Conservation (phyloP, 2,329 filamentous ascomycete genomes). For the Falciphora oryzae region DNA sequence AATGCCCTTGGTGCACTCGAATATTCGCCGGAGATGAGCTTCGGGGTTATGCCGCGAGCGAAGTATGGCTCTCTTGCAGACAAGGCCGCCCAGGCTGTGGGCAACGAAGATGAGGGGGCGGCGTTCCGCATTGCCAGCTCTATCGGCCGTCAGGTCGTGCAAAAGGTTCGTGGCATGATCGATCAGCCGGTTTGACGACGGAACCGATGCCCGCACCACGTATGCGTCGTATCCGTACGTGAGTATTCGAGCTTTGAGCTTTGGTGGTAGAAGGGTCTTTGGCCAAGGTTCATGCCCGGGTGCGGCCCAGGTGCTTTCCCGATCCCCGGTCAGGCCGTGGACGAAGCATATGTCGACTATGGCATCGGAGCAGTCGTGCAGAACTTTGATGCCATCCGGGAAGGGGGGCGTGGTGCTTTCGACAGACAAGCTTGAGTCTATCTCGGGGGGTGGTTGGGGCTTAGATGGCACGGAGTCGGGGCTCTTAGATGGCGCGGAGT, state of each 20-base stretch:
- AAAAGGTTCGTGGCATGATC: slow-evolving; percentile 27
- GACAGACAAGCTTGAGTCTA: no score
- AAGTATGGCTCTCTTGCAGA: slow-evolving; percentile 31
- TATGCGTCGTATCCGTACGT: slow-evolving; percentile 36
- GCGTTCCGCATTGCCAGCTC: slow-evolving; percentile 16
- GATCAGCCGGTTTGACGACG: slow-evolving; percentile 21
- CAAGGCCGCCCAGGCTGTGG: slow-evolving; percentile 34
- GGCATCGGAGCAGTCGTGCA: slow-evolving; percentile 15
- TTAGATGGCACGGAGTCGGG: no score
- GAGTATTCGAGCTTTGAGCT: slow-evolving; percentile 29
- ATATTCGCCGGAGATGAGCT: slow-evolving; percentile 23
- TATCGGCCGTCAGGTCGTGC: slow-evolving; percentile 21
- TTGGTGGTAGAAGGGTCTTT: slow-evolving; percentile 23
- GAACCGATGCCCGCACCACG: slow-evolving; percentile 16
- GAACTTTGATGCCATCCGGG: slow-evolving; percentile 14
- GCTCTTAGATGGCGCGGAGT: no score
- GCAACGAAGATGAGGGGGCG: slow-evolving; percentile 30
- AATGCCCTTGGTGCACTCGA: slow-evolving; percentile 22
- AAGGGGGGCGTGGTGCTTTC: not conserved
- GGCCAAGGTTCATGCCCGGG: slow-evolving; percentile 28
- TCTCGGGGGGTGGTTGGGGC: no score
- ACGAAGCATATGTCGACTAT: slow-evolving; percentile 29
- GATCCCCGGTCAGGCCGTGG: slow-evolving; percentile 34
- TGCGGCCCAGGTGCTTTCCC: slow-evolving; percentile 32
- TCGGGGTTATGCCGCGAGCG: slow-evolving; percentile 26